A percentile compares a stretch with the other conserved stretches of the same genome.
Conservation (phyloP, 495 filamentous ascomycete genomes). For the Haplographium delicatum region DNA sequence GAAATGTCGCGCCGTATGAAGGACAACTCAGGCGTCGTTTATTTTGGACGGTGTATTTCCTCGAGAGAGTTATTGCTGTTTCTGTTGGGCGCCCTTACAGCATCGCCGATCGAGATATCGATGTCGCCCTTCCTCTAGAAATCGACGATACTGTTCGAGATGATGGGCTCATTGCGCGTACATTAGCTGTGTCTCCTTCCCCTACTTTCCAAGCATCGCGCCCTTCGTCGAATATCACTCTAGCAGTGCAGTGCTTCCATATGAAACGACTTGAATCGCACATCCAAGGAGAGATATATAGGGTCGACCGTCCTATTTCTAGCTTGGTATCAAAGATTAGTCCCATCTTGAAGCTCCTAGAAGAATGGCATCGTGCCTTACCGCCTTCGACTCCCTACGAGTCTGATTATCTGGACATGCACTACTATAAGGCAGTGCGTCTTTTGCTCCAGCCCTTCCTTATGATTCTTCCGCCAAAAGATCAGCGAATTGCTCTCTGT, state of each 20-base stretch:
- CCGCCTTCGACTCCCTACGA: conserved; percentile 35
- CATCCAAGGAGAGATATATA: conserved; percentile 51
- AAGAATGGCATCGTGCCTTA: conserved; percentile 46
- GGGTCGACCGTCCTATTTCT: conserved; percentile 44
- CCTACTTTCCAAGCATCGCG: conserved; percentile 30
- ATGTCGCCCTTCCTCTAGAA: conserved; percentile 43
- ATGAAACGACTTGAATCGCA: conserved; percentile 48
- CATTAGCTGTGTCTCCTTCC: conserved; percentile 29
- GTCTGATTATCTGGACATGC: conserved; percentile 46
- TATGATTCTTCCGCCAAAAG: conserved; percentile 40
- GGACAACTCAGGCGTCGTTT: conserved; percentile 44
- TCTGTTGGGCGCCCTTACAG: conserved; percentile 47
- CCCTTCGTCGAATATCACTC: conserved; percentile 32
- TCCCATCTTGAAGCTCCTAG: conserved; percentile 42
- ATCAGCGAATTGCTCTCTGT: conserved; percentile 47
- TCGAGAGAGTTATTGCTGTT: conserved; percentile 46
- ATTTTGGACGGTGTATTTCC: conserved; percentile 51
- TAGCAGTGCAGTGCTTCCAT: conserved; percentile 44
- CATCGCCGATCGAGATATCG: conserved; percentile 48
- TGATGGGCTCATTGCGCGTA: conserved; percentile 27
- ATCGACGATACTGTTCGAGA: conserved; percentile 39
- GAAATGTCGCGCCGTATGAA: conserved; percentile 40
- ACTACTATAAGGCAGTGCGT: conserved; percentile 47
- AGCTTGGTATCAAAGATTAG: conserved; percentile 44
- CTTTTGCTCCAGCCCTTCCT: conserved; percentile 49